Base-by-base conservation (phyloP, 768 basidiomycete species). In the Termitomyces sp. region DNA sequence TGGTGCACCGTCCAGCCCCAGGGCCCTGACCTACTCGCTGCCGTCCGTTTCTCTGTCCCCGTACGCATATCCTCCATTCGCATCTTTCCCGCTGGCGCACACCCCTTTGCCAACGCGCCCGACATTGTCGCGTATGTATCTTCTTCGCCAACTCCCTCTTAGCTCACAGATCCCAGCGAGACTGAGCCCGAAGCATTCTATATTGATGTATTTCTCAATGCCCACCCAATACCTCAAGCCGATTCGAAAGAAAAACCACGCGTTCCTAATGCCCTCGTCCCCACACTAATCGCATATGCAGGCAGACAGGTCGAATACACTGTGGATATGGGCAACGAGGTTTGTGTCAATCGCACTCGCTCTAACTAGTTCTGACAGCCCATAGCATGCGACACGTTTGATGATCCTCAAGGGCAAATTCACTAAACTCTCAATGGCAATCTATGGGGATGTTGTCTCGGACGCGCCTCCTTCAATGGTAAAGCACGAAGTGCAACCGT, bases 381-480 rank as follows among this genome's bases (percentile, higher is more conserved):
- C 37, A 17, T 66, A 90, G 87, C 84, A 81, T 67, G 82, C 85
- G 4, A 90, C 90, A 21, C 85, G 90, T 43, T 75, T 92, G 31
- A 85, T 93, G 80, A 88, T 92, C 56, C 77, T 93, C 59, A 86
- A 85, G 64, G 91, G 90, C n/a, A 74, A 81, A 35, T 92, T 90
- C 68, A 72, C 82, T 48, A 75, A 73, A 57, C 72, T 89, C 19
- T 89, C 89, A 12, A 72, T 89, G 63, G 86, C 87, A 38, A 75
- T 85, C 32, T 82, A 83, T 61, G 80, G 81, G 14, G 80, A 89
- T 32, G 64, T 82, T 14, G 76, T 83, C 17, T 70, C 78, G 12
- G 85, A 87, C 34, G 56, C 68, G 3, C 62, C 72, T 8, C 63
- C 69, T 4, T 54, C 77, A 8, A 68, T 68, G 11, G 60, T 70